phyloP scores from a whole-genome alignment of 805 yeast species.

The Starmerella floricola region DNA sequence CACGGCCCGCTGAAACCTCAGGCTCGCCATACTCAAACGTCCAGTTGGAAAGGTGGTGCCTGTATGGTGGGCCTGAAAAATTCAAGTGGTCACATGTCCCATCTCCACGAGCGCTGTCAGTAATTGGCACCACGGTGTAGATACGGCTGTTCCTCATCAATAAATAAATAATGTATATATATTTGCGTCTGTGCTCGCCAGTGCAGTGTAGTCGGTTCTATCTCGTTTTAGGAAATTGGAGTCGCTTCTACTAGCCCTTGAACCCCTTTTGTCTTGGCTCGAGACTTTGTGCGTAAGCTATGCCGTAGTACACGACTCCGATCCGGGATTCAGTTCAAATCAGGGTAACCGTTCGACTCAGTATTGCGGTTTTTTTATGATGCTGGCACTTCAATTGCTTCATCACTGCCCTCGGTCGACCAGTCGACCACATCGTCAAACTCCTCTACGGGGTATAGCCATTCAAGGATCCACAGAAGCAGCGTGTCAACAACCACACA shows the following conservation, averaged over 20 bases:
- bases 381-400: no score
- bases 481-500: constrained; percentile 73
- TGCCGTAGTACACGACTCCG: no score
- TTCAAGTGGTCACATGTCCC: neutral
- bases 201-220: neutral
- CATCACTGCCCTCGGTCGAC: neutral
- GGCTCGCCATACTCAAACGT: constrained; percentile 17
- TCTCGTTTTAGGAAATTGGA: neutral
- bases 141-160: neutral
- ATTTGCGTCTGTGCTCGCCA: neutral
- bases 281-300: no score
- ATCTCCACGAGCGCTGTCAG: no score
- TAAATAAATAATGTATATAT: neutral
- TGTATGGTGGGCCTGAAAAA: neutral
- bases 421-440: constrained; percentile 1
- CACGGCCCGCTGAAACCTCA: constrained; percentile 16
- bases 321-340: no score
- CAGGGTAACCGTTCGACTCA: no score
- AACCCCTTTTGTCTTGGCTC: no score
- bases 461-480: constrained; percentile 50
- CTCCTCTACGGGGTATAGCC: constrained; percentile 23
- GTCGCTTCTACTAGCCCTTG: neutral
- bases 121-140: no score
- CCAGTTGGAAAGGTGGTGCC: neutral
- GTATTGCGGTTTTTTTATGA: no score